These are phyloP conservation scores for Rosa rugosa DNA, from an alignment of 306 rosid species.

Conservation along the genomic window DNA sequence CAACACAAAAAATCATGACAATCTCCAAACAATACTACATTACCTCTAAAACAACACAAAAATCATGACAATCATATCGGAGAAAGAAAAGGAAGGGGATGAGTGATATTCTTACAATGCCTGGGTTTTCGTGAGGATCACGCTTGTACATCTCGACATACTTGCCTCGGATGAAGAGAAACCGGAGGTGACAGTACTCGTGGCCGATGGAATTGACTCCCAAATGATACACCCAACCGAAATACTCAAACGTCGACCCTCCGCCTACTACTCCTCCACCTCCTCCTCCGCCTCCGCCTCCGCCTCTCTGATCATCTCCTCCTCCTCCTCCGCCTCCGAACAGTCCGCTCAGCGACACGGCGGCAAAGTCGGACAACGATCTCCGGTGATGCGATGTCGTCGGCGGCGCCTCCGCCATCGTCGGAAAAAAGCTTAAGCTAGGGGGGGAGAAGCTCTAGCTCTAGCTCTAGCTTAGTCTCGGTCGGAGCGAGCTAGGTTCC, in stretches of 20 bases:
- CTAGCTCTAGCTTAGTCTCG: neutral
- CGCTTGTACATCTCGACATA: constrained; percentile 78
- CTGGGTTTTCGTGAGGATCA: constrained; percentile 76
- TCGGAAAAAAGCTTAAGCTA: neutral
- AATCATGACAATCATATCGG: too few relatives aligned
- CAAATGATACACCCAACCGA: constrained; percentile 88
- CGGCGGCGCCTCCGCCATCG: neutral
- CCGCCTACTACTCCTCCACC: constrained; percentile 26
- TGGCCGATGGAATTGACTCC: constrained; percentile 82
- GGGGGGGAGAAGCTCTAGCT: neutral
- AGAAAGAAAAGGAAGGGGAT: too few relatives aligned
- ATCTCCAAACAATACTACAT: too few relatives aligned
- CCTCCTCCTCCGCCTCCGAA: neutral
- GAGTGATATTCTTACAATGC: constrained; percentile 48
- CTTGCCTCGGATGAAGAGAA: constrained; percentile 69
- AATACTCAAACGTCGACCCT: constrained; percentile 51
- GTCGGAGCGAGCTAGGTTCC: neutral
- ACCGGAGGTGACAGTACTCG: constrained; percentile 76
- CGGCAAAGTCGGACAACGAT: neutral
- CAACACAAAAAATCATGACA: too few relatives aligned
- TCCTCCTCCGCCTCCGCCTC: neutral
- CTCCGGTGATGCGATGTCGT: neutral
- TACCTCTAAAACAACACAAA: too few relatives aligned
- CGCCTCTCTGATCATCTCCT: neutral
- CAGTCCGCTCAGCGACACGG: neutral